phyloP scores from a whole-genome alignment of 2,329 filamentous ascomycete genomes.

The Spiromastix sp. region DNA sequence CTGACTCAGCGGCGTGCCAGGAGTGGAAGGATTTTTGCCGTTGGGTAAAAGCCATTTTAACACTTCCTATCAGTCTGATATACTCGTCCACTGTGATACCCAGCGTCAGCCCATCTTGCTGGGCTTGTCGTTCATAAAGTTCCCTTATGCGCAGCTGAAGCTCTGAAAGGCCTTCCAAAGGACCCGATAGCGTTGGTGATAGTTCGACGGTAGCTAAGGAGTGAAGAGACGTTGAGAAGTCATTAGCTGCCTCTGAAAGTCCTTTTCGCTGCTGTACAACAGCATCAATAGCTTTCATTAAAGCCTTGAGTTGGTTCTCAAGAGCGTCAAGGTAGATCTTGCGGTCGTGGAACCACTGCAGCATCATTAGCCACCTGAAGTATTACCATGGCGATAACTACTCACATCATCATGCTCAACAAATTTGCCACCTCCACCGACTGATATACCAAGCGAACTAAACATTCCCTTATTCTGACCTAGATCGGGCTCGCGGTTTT shows the following conservation, averaged over 20 bases:
- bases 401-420: conserved; percentile 92
- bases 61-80: conserved; percentile 85
- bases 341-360: conserved; percentile 92
- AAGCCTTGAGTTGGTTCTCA: conserved; percentile 78
- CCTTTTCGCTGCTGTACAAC: conserved; percentile 89
- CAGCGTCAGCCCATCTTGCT: conserved; percentile 91
- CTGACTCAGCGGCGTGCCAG: conserved; percentile 85
- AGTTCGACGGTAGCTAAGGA: conserved; percentile 86
- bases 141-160: conserved; percentile 89
- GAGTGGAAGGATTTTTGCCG: conserved; percentile 92
- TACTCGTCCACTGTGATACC: conserved; percentile 98
- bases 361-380: conserved; percentile 14
- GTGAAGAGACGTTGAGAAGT: conserved; percentile 89
- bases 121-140: conserved; percentile 90
- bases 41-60: conserved; percentile 86
- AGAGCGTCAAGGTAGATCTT: conserved; percentile 89
- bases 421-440: conserved; percentile 74
- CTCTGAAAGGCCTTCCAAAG: conserved; percentile 83
- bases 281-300: conserved; percentile 87
- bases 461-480: conserved; percentile 90
- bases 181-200: conserved; percentile 75
- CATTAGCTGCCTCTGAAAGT: conserved; percentile 82
- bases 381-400: conserved; percentile 10
- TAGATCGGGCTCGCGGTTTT: conserved; percentile 75
- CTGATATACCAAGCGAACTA: conserved; percentile 68